These are phyloP conservation scores for Hypoxylon perforatum DNA, from an alignment of 495 filamentous ascomycete species.

Conservation along the genomic window DNA sequence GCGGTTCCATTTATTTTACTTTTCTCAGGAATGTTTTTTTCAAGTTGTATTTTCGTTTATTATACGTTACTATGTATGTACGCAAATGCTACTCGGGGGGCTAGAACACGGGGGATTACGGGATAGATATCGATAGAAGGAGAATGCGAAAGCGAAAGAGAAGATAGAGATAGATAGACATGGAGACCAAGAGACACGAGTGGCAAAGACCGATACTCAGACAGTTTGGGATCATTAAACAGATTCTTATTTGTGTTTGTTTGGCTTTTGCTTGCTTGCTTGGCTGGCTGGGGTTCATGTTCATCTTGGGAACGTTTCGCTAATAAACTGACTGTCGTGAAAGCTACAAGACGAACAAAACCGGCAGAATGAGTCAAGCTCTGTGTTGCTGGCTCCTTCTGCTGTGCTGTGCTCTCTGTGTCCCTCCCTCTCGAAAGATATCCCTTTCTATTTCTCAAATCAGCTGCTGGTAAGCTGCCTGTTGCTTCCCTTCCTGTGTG, in stretches of 20 bases:
- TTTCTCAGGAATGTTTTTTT: constrained; percentile 33
- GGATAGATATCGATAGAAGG: not conserved
- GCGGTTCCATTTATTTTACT: constrained; percentile 25
- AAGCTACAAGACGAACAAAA: constrained; percentile 41
- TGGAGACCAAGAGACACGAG: too few relatives aligned
- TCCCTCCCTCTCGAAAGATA: constrained; percentile 22
- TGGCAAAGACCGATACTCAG: not conserved
- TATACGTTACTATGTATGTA: constrained; percentile 16
- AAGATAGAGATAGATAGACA: not conserved
- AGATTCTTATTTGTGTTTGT: constrained; percentile 35
- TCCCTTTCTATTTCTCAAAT: constrained; percentile 7
- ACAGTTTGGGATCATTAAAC: constrained; percentile 32
- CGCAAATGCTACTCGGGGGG: not conserved
- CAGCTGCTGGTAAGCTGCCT: constrained; percentile 42
- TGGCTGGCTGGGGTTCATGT: constrained; percentile 34
- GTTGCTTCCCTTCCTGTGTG: constrained; percentile 26
- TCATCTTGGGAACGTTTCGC: constrained; percentile 41
- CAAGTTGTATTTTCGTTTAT: constrained; percentile 11
- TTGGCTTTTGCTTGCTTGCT: constrained; percentile 17
- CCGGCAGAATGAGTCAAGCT: constrained; percentile 25
- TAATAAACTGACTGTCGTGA: constrained; percentile 35
- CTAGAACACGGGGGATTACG: not conserved
- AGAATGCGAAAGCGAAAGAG: not conserved
- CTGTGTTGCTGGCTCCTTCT: constrained; percentile 27
- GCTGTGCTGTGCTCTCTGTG: too few relatives aligned